These are phyloP conservation scores for Phlyctochytrium planicorne DNA, from an alignment of 192 early-diverging fungal species.

Conservation along the genomic window DNA sequence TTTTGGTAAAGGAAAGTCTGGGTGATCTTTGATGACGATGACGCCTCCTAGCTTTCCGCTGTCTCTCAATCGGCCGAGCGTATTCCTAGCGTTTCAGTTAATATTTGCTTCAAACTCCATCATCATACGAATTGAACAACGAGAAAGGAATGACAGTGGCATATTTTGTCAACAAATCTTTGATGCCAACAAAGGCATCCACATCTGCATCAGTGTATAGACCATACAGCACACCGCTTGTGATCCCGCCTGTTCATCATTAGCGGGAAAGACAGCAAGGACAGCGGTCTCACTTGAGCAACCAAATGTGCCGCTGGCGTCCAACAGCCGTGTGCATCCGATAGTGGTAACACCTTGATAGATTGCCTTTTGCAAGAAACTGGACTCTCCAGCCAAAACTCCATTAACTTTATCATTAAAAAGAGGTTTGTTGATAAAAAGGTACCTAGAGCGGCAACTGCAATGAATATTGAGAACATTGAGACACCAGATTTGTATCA, in stretches of 20 bases:
- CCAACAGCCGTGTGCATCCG: background rate
- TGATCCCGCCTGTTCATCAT: constrained; percentile 6
- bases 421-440: too few relatives aligned
- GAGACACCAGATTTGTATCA: too few relatives aligned
- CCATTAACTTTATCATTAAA: too few relatives aligned
- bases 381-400: too few relatives aligned
- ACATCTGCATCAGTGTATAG: constrained; percentile 50
- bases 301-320: background rate
- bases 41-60: constrained; percentile 58
- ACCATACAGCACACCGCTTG: constrained; percentile 60
- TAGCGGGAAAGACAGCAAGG: background rate
- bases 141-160: constrained; percentile 63
- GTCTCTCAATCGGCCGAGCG: constrained; percentile 39
- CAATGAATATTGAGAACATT: too few relatives aligned
- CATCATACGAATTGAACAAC: constrained; percentile 56
- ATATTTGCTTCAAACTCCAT: background rate
- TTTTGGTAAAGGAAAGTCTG: constrained; percentile 30
- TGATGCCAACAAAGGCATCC: constrained; percentile 39
- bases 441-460: too few relatives aligned
- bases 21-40: constrained; percentile 40
- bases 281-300: background rate
- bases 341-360: background rate
- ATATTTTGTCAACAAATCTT: constrained; percentile 41
- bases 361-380: background rate
- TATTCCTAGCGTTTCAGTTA: constrained; percentile 37